Conservation (phyloP, 2,329 filamentous ascomycete species). For the Pseudogymnoascus verrucosus region DNA sequence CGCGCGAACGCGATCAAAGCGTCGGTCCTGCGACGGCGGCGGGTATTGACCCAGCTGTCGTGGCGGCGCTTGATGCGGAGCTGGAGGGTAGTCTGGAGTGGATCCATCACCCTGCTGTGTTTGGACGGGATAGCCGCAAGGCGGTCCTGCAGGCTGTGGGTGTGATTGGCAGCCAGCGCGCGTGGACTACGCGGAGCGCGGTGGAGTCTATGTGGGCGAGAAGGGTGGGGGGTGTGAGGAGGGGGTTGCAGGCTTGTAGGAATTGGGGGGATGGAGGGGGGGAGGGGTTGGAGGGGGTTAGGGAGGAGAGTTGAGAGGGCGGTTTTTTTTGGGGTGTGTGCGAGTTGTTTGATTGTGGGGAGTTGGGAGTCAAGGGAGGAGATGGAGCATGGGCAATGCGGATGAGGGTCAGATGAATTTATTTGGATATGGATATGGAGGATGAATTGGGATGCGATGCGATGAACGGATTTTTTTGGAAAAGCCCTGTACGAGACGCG, state of each 20-base stretch:
- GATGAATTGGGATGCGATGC: not conserved
- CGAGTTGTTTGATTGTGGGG: not conserved
- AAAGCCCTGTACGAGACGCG: not conserved
- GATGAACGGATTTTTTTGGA: not conserved
- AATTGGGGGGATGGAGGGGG: constrained; percentile 83
- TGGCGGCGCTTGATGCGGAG: constrained; percentile 82
- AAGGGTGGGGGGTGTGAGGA: constrained; percentile 72
- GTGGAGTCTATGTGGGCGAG: constrained; percentile 85
- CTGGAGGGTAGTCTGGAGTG: constrained; percentile 87
- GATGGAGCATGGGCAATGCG: not conserved
- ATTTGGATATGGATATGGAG: not conserved
- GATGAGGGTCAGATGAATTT: constrained; percentile 1
- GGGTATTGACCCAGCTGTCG: constrained; percentile 76
- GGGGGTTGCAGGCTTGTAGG: constrained; percentile 72
- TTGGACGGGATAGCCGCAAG: constrained; percentile 88
- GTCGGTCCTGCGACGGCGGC: constrained; percentile 40
- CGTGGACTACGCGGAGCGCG: constrained; percentile 85
- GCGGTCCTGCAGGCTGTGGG: constrained; percentile 93
- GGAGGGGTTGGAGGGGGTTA: constrained; percentile 42
- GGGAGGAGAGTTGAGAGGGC: constrained; percentile 2
- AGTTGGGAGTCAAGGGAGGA: not conserved
- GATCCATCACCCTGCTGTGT: constrained; percentile 95
- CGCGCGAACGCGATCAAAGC: constrained; percentile 43
- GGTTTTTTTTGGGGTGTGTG: not conserved
- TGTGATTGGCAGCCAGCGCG: constrained; percentile 89